Conservation (phyloP, 441 rosid genomes). For the Metrosideros polymorpha region DNA sequence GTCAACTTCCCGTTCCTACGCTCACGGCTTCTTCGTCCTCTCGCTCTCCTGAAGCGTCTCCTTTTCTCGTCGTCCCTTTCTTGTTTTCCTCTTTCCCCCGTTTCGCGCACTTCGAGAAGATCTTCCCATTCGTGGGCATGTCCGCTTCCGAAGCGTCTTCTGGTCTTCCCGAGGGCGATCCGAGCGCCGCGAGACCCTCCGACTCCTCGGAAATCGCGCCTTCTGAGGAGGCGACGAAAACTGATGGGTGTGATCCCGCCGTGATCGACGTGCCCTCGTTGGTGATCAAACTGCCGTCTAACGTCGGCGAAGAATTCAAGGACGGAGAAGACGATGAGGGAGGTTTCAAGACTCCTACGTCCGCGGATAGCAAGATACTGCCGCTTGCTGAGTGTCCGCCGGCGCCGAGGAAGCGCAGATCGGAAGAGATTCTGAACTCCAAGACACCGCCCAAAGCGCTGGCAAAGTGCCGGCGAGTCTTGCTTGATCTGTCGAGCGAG, state of each 20-base stretch:
- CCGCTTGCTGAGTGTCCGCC: slow-evolving; percentile 45
- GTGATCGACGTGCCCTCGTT: neutral
- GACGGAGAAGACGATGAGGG: slow-evolving; percentile 16
- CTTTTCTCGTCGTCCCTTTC: neutral
- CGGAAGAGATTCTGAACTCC: slow-evolving; percentile 14
- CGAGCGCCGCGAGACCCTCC: slow-evolving; percentile 22
- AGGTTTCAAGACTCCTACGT: slow-evolving; percentile 72
- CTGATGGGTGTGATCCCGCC: neutral
- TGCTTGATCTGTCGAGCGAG: slow-evolving; percentile 62
- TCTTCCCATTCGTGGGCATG: slow-evolving; percentile 19
- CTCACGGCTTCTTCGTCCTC: neutral
- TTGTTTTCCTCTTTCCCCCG: neutral
- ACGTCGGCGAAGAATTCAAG: slow-evolving; percentile 17
- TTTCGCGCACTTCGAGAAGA: slow-evolving; percentile 6
- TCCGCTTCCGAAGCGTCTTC: slow-evolving; percentile 27
- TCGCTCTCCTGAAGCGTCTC: neutral
- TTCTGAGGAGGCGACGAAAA: neutral
- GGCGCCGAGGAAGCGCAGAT: slow-evolving; percentile 63
- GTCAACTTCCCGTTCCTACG: neutral
- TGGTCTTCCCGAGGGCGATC: slow-evolving; percentile 30
- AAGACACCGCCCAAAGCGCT: slow-evolving; percentile 29
- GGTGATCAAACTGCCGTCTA: neutral
- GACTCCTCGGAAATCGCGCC: slow-evolving; percentile 26
- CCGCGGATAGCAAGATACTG: slow-evolving; percentile 25
- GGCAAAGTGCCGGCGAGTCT: slow-evolving; percentile 11